Conservation (phyloP, 1,284 basidiomycete genomes). For the Fomitiporia mediterranea region DNA sequence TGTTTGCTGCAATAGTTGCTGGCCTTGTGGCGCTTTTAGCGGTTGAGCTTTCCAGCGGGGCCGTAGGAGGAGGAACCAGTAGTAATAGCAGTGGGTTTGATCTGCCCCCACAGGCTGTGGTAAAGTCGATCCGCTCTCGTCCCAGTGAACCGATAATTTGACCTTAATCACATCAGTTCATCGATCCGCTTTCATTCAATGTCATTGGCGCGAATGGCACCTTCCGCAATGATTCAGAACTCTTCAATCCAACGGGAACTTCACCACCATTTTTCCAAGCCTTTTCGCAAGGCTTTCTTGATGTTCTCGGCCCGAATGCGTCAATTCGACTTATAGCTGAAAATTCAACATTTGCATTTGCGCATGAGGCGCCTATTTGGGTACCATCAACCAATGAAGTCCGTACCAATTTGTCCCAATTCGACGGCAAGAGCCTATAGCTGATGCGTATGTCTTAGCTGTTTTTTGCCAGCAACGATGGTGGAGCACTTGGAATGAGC, state of each 20-base stretch:
- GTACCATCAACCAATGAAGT: constrained; percentile 36
- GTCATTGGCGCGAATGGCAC: constrained; percentile 30
- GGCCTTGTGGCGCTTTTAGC: constrained; percentile 11
- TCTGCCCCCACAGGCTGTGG: constrained; percentile 13
- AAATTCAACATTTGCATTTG: constrained; percentile 35
- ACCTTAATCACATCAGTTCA: constrained; percentile 24
- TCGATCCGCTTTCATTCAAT: constrained; percentile 29
- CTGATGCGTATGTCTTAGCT: constrained; percentile 39
- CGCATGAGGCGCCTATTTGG: constrained; percentile 37
- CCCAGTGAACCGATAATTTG: not conserved
- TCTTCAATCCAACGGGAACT: constrained; percentile 39
- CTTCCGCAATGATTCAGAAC: constrained; percentile 28
- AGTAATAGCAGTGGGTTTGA: not conserved
- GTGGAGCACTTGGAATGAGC: constrained; percentile 32
- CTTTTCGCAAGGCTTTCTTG: constrained; percentile 56
- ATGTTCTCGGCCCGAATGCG: constrained; percentile 54
- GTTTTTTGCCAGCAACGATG: constrained; percentile 37
- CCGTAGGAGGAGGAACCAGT: not conserved
- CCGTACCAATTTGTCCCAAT: constrained; percentile 34
- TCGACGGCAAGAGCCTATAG: constrained; percentile 28
- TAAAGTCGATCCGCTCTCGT: not conserved
- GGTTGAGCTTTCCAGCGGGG: constrained; percentile 6
- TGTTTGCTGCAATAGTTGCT: constrained; percentile 11
- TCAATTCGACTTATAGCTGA: constrained; percentile 54
- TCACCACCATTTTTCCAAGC: constrained; percentile 64